phyloP scores from a whole-genome alignment of 1,139 yeast species.

The Geotrichum aggregatum region DNA sequence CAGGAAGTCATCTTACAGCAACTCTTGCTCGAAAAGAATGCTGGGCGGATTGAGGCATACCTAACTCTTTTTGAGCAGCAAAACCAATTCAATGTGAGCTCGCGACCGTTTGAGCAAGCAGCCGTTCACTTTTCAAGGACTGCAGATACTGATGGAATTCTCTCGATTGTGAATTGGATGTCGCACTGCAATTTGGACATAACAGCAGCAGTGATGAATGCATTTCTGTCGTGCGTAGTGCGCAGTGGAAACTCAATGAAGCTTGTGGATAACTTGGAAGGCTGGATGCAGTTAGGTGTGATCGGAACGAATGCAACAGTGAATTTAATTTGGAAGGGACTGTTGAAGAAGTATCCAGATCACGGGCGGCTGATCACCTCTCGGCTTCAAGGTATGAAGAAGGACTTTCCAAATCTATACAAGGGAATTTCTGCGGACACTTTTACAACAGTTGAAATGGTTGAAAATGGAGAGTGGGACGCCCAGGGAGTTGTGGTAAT shows the following conservation, averaged over 20 bases:
- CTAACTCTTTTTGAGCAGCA: conserved; percentile 17
- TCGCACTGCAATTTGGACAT: conserved; percentile 3
- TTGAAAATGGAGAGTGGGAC: neutral
- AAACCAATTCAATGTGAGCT: neutral
- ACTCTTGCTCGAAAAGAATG: conserved; percentile 16
- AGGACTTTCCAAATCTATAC: conserved; percentile 12
- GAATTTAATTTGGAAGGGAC: conserved; percentile 17
- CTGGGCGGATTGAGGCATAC: conserved; percentile 20
- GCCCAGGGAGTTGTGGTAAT: conserved; percentile 1
- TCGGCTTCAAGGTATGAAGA: conserved; percentile 1
- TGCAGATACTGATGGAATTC: conserved; percentile 11
- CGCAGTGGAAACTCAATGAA: conserved; percentile 7
- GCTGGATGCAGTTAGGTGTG: conserved; percentile 15
- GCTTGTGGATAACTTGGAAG: conserved; percentile 15
- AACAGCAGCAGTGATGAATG: conserved; percentile 17
- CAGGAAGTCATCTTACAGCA: conserved; percentile 19
- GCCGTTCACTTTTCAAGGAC: conserved; percentile 12
- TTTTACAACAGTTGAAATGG: neutral
- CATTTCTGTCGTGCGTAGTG: conserved; percentile 11
- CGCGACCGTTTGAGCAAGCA: conserved; percentile 19
- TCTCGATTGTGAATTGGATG: conserved; percentile 12
- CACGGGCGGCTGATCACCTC: conserved; percentile 8
- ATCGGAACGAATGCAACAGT: conserved; percentile 20
- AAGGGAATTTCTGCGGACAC: conserved; percentile 10
- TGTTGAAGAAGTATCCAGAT: conserved; percentile 14